phyloP scores from a whole-genome alignment of 768 basidiomycete genomes.

The Rhizopogon sp. region DNA sequence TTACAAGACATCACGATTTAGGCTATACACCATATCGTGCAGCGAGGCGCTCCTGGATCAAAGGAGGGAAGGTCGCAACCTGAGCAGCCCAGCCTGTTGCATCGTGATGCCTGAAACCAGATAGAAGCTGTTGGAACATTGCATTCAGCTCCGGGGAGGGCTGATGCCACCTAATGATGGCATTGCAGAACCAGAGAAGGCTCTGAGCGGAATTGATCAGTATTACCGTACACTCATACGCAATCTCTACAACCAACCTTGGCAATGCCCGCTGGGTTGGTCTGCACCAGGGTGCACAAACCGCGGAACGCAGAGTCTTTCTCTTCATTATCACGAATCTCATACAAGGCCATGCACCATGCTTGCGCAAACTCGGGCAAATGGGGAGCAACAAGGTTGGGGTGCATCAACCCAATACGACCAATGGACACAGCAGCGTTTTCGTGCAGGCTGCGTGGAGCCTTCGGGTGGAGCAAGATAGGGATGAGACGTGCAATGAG shows the following conservation, averaged over 20 bases:
- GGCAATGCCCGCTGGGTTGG: slow-evolving; percentile 89
- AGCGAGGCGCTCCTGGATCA: slow-evolving; percentile 82
- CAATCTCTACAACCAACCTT: slow-evolving; percentile 54
- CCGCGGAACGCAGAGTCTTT: slow-evolving; percentile 99
- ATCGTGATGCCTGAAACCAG: slow-evolving; percentile 87
- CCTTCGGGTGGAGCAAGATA: slow-evolving; percentile 87
- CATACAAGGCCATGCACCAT: slow-evolving; percentile 96
- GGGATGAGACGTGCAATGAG: slow-evolving; percentile 88
- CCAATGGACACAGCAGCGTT: slow-evolving; percentile 99
- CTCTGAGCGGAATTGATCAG: slow-evolving; percentile 46
- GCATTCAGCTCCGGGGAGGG: slow-evolving; percentile 88
- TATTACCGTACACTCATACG: not conserved
- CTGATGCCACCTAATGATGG: slow-evolving; percentile 90
- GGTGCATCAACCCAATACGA: slow-evolving; percentile 91
- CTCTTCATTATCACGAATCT: slow-evolving; percentile 99
- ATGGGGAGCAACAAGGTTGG: slow-evolving; percentile 81
- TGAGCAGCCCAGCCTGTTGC: slow-evolving; percentile 83
- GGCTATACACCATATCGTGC: slow-evolving; percentile 80
- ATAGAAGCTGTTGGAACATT: slow-evolving; percentile 90
- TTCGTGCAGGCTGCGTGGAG: slow-evolving; percentile 91
- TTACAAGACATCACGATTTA: not conserved
- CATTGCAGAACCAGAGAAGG: slow-evolving; percentile 96
- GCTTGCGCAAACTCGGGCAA: slow-evolving; percentile 87
- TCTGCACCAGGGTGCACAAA: slow-evolving; percentile 91
- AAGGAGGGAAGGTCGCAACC: slow-evolving; percentile 78